Evolutionary conservation across 179 eudicot genomes (phyloP), one percentile per base, ranked within the genome.

Genomic region (Sideroxylon spinosum): DNA sequence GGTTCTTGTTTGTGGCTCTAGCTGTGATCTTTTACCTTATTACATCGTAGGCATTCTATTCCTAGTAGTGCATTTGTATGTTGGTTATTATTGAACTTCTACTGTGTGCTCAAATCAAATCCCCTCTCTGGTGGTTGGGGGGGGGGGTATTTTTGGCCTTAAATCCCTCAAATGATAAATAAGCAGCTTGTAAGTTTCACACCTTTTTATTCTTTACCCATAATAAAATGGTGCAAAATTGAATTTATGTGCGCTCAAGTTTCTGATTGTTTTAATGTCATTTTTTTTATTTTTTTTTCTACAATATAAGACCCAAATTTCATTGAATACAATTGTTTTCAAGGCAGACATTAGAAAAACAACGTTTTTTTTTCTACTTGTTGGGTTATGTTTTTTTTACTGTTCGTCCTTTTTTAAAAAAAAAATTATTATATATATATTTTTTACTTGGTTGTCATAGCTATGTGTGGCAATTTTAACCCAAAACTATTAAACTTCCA

Each of bases 1-100:
- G 76, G 63, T 71, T 85, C 74, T 80, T 83, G 44, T 22, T 83
- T 76, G 70, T 85, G 17, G 85, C 83, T 72, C 20, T 83, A 12
- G 49, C 68, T 52, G 53, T 79, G 67, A 9, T 85, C 23, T 29
- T 87, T 68, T 77, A 67, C 32, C 80, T 87, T 63, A 32, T 79
- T 71, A 61, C 22, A 9, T 68, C 29, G 28, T 75, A 76, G 26
- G 4, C 49, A n/a, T 81, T 71, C 19, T 28, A 76, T 64, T 72
- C 57, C 10, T 80, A 71, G 64, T 73, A 49, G 25, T 66, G 57
- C 26, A 53, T 16, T 16, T 78, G 84, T 71, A 71, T 81, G 49
- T 71, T 66, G 65, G 71, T 70, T 6, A 44, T n/a, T 75, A 63
- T 37, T 37, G 44, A 59, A 65, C 44, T 22, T 72, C 46, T 5